Evolutionary conservation across 2,329 filamentous ascomycete genomes (phyloP).

Genomic region (Penicillium sp.): DNA sequence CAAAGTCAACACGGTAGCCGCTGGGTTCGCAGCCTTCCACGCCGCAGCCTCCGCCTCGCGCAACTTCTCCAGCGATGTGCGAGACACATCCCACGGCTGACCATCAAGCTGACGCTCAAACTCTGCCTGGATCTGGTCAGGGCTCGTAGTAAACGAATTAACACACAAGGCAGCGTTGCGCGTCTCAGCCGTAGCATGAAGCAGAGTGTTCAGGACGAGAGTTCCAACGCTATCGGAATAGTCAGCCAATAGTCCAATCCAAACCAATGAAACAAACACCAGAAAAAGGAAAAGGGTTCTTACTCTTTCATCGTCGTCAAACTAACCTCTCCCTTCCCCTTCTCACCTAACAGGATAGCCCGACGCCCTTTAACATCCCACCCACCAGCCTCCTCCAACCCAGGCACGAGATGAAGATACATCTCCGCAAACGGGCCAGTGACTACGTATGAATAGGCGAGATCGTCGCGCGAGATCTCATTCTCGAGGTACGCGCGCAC

Average conservation of each 20-base stretch:
- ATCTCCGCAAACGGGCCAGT: conserved; percentile 68
- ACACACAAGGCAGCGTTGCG: conserved; percentile 61
- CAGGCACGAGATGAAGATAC: conserved; percentile 50
- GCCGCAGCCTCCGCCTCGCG: conserved; percentile 57
- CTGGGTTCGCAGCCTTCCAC: conserved; percentile 54
- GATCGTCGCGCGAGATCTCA: conserved; percentile 47
- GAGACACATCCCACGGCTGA: conserved; percentile 53
- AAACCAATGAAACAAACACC: background rate
- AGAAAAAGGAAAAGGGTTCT: conserved; percentile 30
- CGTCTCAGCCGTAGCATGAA: conserved; percentile 50
- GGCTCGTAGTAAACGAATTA: conserved; percentile 68
- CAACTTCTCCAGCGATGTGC: conserved; percentile 55
- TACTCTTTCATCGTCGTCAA: conserved; percentile 72
- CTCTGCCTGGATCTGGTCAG: conserved; percentile 61
- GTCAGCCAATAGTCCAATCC: conserved; percentile 1
- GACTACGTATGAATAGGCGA: conserved; percentile 66
- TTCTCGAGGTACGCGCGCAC: conserved; percentile 60
- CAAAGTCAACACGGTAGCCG: conserved; percentile 59
- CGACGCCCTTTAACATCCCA: conserved; percentile 59
- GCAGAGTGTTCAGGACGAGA: conserved; percentile 61
- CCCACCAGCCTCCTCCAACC: conserved; percentile 49
- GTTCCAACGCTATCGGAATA: conserved; percentile 58
- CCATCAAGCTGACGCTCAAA: conserved; percentile 64
- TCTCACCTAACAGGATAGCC: conserved; percentile 60
- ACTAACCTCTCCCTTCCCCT: conserved; percentile 59